Evolutionary conservation across 139 green algal genomes (phyloP), one percentile per base, ranked within the genome.

Genomic region (Yamagishiella unicocca): DNA sequence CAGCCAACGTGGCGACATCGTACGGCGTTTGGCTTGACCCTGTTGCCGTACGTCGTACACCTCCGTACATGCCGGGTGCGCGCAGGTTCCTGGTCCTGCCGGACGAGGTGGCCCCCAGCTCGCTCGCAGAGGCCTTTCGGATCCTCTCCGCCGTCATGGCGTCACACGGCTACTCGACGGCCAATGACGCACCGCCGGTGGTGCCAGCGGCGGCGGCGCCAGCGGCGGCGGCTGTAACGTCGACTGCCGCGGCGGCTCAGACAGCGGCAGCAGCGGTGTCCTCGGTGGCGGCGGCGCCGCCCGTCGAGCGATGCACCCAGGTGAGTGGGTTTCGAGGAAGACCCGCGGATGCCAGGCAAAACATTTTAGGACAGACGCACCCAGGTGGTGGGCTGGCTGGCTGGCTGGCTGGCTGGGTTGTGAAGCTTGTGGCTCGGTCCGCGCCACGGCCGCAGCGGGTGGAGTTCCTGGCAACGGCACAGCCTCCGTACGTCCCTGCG

Each of bases 1-100:
- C n/a, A n/a, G n/a, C n/a, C n/a, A n/a, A n/a, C n/a, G n/a, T n/a
- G n/a, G n/a, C n/a, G n/a, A n/a, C n/a, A n/a, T n/a, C n/a, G n/a
- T n/a, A n/a, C n/a, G n/a, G n/a, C n/a, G n/a, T n/a, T n/a, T n/a
- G n/a, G n/a, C n/a, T n/a, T n/a, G n/a, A n/a, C n/a, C n/a, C n/a
- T n/a, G n/a, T n/a, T n/a, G n/a, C n/a, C n/a, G n/a, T n/a, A n/a
- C n/a, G n/a, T n/a, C n/a, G n/a, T n/a, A n/a, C n/a, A n/a, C n/a
- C n/a, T n/a, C n/a, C n/a, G n/a, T n/a, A n/a, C n/a, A n/a, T n/a
- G n/a, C n/a, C n/a, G n/a, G n/a, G n/a, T n/a, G n/a, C n/a, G n/a
- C 46, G 4, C 76, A 83, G 76, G 8, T 83, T 72, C 76, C 55
- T 83, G 55, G 50, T 83, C 37, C 54, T 83, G 35, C 76, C 76